Conservation (phyloP, 2,329 filamentous ascomycete species). For the Alternaria hordeiaustralica region DNA sequence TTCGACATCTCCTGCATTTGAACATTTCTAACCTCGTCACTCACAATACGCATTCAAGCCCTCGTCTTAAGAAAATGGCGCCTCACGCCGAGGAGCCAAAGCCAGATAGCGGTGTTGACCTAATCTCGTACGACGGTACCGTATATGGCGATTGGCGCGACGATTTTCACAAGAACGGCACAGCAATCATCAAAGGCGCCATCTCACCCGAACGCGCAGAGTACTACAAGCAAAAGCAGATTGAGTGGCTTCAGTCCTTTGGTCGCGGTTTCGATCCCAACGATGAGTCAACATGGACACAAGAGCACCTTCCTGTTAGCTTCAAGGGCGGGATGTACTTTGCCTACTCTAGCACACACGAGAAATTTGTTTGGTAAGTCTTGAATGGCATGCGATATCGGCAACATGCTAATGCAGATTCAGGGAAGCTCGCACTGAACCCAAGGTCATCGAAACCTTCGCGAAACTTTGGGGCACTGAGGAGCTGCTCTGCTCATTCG, state of each 20-base stretch:
- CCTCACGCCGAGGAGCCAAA: slow-evolving; percentile 24
- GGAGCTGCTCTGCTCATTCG: background rate
- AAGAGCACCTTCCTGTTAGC: slow-evolving; percentile 48
- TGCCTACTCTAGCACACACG: slow-evolving; percentile 47
- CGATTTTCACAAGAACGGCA: slow-evolving; percentile 52
- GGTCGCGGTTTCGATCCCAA: slow-evolving; percentile 48
- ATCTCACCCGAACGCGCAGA: slow-evolving; percentile 49
- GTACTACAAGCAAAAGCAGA: slow-evolving; percentile 51
- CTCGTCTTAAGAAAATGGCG: slow-evolving; percentile 12
- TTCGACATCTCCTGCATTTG: background rate
- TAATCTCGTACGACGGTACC: slow-evolving; percentile 21
- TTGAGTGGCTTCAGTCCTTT: slow-evolving; percentile 54
- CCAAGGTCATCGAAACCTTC: background rate
- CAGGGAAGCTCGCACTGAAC: background rate
- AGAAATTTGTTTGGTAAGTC: slow-evolving; percentile 49
- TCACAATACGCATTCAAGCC: background rate
- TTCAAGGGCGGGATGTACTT: slow-evolving; percentile 56
- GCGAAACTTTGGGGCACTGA: background rate
- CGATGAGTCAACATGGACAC: slow-evolving; percentile 45
- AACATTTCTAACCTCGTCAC: background rate
- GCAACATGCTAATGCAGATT: background rate
- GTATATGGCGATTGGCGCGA: slow-evolving; percentile 13
- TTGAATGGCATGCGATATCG: accelerated
- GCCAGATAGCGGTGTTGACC: slow-evolving; percentile 23
- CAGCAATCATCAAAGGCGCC: slow-evolving; percentile 50